Percentiles rank a stretch among this genome's conserved stretches.
Conservation (phyloP, 805 yeast genomes). For the Wickerhamomyces strasburgensis region DNA sequence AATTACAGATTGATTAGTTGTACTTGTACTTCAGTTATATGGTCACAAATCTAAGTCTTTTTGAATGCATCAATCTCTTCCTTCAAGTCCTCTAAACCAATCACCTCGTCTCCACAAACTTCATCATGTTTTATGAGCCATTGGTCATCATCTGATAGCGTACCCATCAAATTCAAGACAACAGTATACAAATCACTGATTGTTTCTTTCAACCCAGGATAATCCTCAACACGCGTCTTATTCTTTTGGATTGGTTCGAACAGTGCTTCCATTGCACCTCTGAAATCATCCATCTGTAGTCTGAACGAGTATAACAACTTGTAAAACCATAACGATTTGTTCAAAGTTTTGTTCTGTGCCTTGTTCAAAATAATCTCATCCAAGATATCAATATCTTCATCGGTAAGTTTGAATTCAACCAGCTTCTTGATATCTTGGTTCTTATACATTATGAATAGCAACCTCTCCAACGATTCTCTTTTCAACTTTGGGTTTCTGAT, state of each 20-base stretch:
- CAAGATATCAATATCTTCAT: slow-evolving; percentile 34
- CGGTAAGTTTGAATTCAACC: slow-evolving; percentile 38
- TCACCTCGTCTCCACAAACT: slow-evolving; percentile 17
- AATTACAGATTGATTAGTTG: too few species aligned
- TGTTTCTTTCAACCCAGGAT: slow-evolving; percentile 11
- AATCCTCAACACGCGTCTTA: slow-evolving; percentile 4
- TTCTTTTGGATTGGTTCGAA: slow-evolving; percentile 35
- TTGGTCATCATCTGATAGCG: slow-evolving; percentile 33
- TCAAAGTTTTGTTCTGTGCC: slow-evolving; percentile 27
- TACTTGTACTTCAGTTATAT: slow-evolving; percentile 1
- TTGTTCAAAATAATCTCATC: slow-evolving; percentile 34
- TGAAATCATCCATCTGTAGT: slow-evolving; percentile 41
- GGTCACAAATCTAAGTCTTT: too few species aligned
- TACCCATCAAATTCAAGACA: slow-evolving; percentile 35
- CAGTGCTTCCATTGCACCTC: slow-evolving; percentile 43
- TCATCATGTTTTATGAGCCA: slow-evolving; percentile 33
- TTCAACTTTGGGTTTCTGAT: slow-evolving; percentile 16
- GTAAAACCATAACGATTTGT: slow-evolving; percentile 37
- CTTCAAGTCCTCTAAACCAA: slow-evolving; percentile 15
- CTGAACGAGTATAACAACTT: slow-evolving; percentile 49
- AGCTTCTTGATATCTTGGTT: slow-evolving; percentile 35
- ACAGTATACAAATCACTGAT: slow-evolving; percentile 34
- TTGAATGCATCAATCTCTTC: too few species aligned
- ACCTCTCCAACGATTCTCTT: slow-evolving; percentile 26
- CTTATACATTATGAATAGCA: slow-evolving; percentile 36